These are phyloP conservation scores for Selaginella tamariscina DNA, from an alignment of 75 land plant species.

Conservation along the genomic window DNA sequence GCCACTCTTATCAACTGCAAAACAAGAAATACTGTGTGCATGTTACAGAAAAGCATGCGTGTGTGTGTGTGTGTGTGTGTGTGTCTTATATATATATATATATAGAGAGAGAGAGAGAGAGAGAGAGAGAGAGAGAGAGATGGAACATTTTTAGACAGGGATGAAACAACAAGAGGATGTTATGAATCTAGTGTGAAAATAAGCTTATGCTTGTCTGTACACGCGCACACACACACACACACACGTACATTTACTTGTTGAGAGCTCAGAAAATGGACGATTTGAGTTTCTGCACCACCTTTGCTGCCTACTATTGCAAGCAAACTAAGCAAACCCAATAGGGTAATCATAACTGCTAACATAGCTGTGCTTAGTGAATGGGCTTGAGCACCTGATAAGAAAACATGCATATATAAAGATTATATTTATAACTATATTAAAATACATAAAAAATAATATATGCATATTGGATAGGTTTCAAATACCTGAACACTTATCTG, in stretches of 20 bases:
- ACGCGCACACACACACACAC: too few species aligned
- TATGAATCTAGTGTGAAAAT: not conserved
- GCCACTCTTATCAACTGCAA: not conserved
- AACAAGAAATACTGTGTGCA: not conserved
- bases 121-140: too few species aligned
- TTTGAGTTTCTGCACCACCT: not conserved
- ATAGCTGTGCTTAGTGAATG: not conserved
- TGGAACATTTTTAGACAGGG: too few species aligned
- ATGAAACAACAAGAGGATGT: too few species aligned
- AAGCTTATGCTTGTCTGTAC: too few species aligned
- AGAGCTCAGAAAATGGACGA: not conserved
- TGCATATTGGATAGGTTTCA: not conserved
- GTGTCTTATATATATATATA: too few species aligned
- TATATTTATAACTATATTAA: not conserved
- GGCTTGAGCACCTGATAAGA: not conserved
- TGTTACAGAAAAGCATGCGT: too few species aligned
- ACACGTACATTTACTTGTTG: not conserved
- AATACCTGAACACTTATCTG: not conserved
- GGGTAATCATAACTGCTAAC: not conserved
- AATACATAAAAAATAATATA: not conserved
- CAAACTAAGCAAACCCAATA: not conserved
- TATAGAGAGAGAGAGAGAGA: too few species aligned
- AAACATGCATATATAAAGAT: too few species aligned
- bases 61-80: too few species aligned
- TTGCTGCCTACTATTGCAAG: not conserved